These are phyloP conservation scores for Candida incommunis DNA, from an alignment of 805 yeast genomes.

Conservation along the genomic window DNA sequence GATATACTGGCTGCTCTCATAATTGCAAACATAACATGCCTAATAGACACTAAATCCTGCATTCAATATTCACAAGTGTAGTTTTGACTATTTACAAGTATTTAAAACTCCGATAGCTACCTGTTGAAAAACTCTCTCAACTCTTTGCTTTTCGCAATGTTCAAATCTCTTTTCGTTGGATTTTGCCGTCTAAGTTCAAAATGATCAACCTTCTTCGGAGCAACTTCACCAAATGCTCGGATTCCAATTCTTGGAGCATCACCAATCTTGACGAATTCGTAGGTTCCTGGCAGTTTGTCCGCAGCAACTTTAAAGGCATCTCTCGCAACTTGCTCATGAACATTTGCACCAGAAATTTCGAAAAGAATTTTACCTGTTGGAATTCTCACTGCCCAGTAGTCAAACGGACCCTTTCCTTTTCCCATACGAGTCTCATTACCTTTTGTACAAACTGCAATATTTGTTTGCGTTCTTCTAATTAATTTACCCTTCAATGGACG, in stretches of 20 bases:
- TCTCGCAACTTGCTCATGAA: slow-evolving; percentile 81
- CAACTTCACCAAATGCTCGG: slow-evolving; percentile 33
- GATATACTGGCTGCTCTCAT: too few relatives aligned
- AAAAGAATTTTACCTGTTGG: slow-evolving; percentile 90
- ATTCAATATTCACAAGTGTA: too few relatives aligned
- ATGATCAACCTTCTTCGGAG: slow-evolving; percentile 35
- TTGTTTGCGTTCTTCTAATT: slow-evolving; percentile 69
- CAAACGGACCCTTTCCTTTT: slow-evolving; percentile 96
- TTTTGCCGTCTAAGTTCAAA: slow-evolving; percentile 37
- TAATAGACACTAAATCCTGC: too few relatives aligned
- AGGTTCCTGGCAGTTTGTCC: slow-evolving; percentile 81
- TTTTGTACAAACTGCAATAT: slow-evolving; percentile 83
- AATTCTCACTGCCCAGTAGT: slow-evolving; percentile 92
- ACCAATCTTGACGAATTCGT: slow-evolving; percentile 61
- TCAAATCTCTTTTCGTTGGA: slow-evolving; percentile 55
- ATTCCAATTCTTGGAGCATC: slow-evolving; percentile 63
- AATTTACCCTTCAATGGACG: slow-evolving; percentile 60
- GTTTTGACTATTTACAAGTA: neutral
- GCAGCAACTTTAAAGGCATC: slow-evolving; percentile 84
- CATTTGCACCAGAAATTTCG: slow-evolving; percentile 59
- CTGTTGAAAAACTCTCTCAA: slow-evolving; percentile 53
- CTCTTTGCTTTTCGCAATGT: slow-evolving; percentile 37
- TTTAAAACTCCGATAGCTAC: slow-evolving; percentile 16
- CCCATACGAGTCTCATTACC: slow-evolving; percentile 99
- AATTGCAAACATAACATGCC: too few relatives aligned